phyloP scores from a whole-genome alignment of 352 stramenopile genomes.

The Thalassiosira pacifica region DNA sequence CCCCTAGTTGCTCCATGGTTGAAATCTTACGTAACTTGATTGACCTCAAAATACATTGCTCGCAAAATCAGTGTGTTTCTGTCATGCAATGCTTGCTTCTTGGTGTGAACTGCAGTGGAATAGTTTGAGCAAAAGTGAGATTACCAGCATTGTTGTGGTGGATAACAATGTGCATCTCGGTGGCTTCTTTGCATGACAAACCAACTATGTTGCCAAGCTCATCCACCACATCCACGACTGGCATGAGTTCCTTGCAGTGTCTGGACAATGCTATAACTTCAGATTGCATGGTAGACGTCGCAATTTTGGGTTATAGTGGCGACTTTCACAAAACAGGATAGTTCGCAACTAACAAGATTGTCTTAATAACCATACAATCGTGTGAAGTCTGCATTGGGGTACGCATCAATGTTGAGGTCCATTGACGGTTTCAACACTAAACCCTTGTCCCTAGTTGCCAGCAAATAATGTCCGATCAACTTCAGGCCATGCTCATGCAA shows the following conservation, averaged over 20 bases:
- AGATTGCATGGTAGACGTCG: slow-evolving; percentile 12
- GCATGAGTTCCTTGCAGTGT: slow-evolving; percentile 25
- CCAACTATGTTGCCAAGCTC: background rate
- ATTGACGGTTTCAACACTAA: background rate
- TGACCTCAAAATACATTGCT: too few relatives aligned
- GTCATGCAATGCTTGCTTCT: slow-evolving; percentile 7
- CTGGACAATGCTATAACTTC: slow-evolving; percentile 29
- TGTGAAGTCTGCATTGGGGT: slow-evolving; percentile 14
- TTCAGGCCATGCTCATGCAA: background rate
- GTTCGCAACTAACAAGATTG: background rate
- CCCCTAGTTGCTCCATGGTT: slow-evolving; percentile 17
- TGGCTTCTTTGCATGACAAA: background rate
- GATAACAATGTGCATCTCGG: slow-evolving; percentile 1
- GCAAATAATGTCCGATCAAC: slow-evolving; percentile 7
- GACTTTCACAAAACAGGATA: slow-evolving; percentile 14
- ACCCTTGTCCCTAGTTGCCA: background rate
- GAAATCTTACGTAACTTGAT: background rate
- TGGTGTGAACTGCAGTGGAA: slow-evolving; percentile 8
- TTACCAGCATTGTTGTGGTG: slow-evolving; percentile 41
- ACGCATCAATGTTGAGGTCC: background rate
- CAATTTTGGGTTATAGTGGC: slow-evolving; percentile 1
- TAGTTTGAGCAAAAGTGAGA: slow-evolving; percentile 10
- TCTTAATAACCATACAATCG: slow-evolving; percentile 9
- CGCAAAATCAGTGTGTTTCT: slow-evolving; percentile 7
- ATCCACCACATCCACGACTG: slow-evolving; percentile 12